Percentiles rank a stretch among this genome's conserved stretches.
Conservation (phyloP, 2,329 filamentous ascomycete species). For the Fusarium sp. region DNA sequence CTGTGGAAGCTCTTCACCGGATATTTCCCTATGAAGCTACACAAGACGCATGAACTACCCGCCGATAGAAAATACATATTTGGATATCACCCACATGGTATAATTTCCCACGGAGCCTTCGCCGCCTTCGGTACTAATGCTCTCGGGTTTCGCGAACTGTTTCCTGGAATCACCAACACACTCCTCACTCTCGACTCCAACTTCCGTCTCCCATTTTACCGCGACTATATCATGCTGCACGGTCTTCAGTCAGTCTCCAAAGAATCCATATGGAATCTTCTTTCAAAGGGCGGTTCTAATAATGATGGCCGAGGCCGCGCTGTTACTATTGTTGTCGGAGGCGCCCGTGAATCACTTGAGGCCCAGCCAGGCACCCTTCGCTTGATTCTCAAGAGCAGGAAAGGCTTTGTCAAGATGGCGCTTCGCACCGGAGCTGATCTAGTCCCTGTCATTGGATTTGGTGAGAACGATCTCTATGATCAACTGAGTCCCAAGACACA, state of each 20-base stretch:
- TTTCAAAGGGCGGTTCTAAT: conserved; percentile 82
- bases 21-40: conserved; percentile 90
- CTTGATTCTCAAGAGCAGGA: conserved; percentile 84
- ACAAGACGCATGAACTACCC: conserved; percentile 84
- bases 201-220: conserved; percentile 92
- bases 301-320: conserved; percentile 91
- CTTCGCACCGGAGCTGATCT: conserved; percentile 93
- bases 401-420: conserved; percentile 94
- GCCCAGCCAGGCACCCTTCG: conserved; percentile 82
- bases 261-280: conserved; percentile 89
- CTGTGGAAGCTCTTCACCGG: conserved; percentile 91
- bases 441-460: conserved; percentile 91
- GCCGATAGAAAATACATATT: conserved; percentile 94
- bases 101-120: conserved; percentile 97
- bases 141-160: conserved; percentile 85
- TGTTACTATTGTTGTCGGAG: conserved; percentile 95
- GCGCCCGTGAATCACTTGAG: conserved; percentile 91
- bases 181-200: conserved; percentile 95
- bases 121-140: conserved; percentile 92
- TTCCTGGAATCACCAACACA: conserved; percentile 95
- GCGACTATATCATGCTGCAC: conserved; percentile 92
- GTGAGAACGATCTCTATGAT: conserved; percentile 96
- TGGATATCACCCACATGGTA: conserved; percentile 96
- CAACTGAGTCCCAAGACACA: conserved; percentile 83
- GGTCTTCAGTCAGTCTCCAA: conserved; percentile 90